Conservation (phyloP, 306 rosid species). For the Cicer chorassanicum region DNA sequence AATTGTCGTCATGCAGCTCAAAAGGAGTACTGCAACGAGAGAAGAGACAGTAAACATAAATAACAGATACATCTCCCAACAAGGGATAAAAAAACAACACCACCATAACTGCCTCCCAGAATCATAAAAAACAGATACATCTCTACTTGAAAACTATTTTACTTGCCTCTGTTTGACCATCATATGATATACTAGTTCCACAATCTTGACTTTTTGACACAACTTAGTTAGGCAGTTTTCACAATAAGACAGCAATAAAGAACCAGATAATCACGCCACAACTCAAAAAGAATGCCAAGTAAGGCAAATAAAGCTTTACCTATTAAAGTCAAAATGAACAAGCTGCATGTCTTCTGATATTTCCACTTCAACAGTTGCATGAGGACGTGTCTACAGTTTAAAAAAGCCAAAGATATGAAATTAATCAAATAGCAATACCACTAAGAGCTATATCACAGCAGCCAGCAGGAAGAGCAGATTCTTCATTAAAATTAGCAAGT, state of each 20-base stretch:
- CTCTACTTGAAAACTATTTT: not conserved
- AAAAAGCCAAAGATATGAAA: constrained; percentile 40
- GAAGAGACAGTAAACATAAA: constrained; percentile 29
- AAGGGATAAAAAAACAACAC: not conserved
- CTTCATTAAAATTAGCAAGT: constrained; percentile 20
- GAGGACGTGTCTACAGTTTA: constrained; percentile 84
- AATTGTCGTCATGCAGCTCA: constrained; percentile 98
- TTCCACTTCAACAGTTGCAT: constrained; percentile 99
- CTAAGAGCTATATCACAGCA: constrained; percentile 7
- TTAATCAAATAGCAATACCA: constrained; percentile 20
- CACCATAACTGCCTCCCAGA: constrained; percentile 8
- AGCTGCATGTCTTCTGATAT: constrained; percentile 99
- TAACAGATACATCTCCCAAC: constrained; percentile 34
- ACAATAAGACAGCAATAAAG: constrained; percentile 9
- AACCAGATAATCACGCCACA: constrained; percentile 16
- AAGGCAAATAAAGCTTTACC: constrained; percentile 54
- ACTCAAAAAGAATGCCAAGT: constrained; percentile 2
- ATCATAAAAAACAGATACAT: not conserved
- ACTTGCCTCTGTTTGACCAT: constrained; percentile 11
- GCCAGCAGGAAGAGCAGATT: constrained; percentile 12
- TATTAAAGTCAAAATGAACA: constrained; percentile 97
- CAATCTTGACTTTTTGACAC: not conserved
- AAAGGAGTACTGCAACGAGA: constrained; percentile 79
- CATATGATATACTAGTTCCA: constrained; percentile 32
- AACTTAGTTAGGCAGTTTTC: constrained; percentile 25